These are phyloP conservation scores for Aspergillus sp. DNA, from an alignment of 2,329 filamentous ascomycete species.

Conservation along the genomic window DNA sequence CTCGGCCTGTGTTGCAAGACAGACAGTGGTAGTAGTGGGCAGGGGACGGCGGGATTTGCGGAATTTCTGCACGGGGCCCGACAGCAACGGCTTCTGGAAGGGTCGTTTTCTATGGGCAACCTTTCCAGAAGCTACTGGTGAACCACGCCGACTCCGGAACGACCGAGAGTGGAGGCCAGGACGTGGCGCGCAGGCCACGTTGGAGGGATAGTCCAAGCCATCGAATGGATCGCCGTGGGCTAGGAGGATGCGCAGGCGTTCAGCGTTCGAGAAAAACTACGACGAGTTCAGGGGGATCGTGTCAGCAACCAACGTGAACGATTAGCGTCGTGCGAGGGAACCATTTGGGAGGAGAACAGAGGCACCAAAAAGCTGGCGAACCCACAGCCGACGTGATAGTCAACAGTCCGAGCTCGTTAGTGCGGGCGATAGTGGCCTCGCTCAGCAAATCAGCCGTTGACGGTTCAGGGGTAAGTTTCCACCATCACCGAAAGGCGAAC, in stretches of 20 bases:
- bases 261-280: conserved; percentile 42
- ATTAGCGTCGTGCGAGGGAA: conserved; percentile 1
- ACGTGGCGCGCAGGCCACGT: conserved; percentile 9
- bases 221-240: conserved; percentile 25
- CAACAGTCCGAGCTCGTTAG: conserved; percentile 10
- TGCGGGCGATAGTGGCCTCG: conserved; percentile 12
- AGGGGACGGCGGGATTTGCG: conserved; percentile 35
- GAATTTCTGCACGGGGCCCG: conserved; percentile 19
- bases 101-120: conserved; percentile 12
- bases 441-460: neutral
- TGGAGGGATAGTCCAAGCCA: conserved; percentile 4
- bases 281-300: conserved; percentile 18
- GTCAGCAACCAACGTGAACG: conserved; percentile 11
- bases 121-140: conserved; percentile 1
- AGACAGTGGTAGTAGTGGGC: too few relatives aligned
- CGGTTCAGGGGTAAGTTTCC: neutral
- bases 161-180: conserved; percentile 16
- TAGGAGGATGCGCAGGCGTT: conserved; percentile 38
- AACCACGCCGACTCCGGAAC: conserved; percentile 11
- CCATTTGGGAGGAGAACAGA: neutral
- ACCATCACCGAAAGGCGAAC: neutral
- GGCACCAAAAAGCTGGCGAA: conserved; percentile 7
- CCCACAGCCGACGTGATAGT: conserved; percentile 12
- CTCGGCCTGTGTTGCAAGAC: conserved; percentile 50
- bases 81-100: conserved; percentile 14